Conservation (phyloP, 176 grass and related monocot species). For the Poa pratensis region DNA sequence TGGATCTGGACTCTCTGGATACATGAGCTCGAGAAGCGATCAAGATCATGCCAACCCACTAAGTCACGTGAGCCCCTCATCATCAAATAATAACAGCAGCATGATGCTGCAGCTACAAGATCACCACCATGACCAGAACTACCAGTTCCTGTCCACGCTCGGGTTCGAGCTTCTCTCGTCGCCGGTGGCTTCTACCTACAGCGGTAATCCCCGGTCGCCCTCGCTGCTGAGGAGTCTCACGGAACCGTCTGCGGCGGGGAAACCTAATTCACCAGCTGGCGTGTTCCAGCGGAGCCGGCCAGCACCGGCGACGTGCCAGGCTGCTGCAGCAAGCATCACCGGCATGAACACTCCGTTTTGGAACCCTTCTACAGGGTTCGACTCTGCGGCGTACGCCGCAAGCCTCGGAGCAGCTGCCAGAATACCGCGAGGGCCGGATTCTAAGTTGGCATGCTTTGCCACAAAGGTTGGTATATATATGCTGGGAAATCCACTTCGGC, state of each 20-base stretch:
- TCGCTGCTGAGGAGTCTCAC: constrained; percentile 60
- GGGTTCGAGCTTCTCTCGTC: constrained; percentile 58
- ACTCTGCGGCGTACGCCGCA: constrained; percentile 5
- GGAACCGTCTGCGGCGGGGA: constrained; percentile 29
- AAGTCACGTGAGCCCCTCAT: not conserved
- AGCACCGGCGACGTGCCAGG: constrained; percentile 28
- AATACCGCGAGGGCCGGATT: not conserved
- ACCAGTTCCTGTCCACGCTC: constrained; percentile 53
- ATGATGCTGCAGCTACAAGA: constrained; percentile 33
- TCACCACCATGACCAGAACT: constrained; percentile 34
- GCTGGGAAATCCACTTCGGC: not conserved
- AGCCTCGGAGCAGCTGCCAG: not conserved
- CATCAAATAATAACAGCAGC: constrained; percentile 15
- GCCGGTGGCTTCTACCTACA: constrained; percentile 37
- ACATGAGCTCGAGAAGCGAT: constrained; percentile 33
- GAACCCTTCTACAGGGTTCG: constrained; percentile 48
- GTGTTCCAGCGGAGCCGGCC: constrained; percentile 41
- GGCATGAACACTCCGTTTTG: constrained; percentile 59
- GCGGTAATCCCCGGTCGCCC: constrained; percentile 15
- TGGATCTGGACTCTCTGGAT: constrained; percentile 9
- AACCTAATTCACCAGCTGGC: not conserved
- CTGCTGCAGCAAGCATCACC: constrained; percentile 47
- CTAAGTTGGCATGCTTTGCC: not conserved
- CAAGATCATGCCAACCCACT: constrained; percentile 5
- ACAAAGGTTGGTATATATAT: not conserved